Evolutionary conservation across 306 rosid species (phyloP).

Genomic region (Parietaria judaica): DNA sequence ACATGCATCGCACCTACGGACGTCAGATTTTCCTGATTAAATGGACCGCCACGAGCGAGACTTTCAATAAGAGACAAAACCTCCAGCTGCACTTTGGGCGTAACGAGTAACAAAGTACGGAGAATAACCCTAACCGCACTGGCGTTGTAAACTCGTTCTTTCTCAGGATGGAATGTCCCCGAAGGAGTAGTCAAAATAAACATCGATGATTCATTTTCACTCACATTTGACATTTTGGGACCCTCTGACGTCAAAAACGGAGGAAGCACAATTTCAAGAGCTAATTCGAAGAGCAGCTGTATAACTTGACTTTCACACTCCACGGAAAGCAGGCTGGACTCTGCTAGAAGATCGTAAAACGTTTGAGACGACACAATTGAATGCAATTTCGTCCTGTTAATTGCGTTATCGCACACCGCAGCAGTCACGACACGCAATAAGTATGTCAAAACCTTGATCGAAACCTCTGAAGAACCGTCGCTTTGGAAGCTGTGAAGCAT

Average conservation of each 20-base stretch:
- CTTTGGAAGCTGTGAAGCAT: conserved; percentile 92
- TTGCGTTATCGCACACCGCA: conserved; percentile 70
- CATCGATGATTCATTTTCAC: conserved; percentile 40
- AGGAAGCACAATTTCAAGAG: conserved; percentile 82
- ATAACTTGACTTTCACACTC: conserved; percentile 88
- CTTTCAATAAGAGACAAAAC: conserved; percentile 64
- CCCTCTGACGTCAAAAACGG: conserved; percentile 67
- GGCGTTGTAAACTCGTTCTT: conserved; percentile 79
- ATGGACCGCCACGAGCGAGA: conserved; percentile 75
- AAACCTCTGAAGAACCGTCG: conserved; percentile 46
- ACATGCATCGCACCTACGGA: conserved; percentile 61
- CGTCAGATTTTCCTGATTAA: conserved; percentile 87
- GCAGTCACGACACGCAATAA: conserved; percentile 77
- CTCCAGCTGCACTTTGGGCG: conserved; percentile 86
- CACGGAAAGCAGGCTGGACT: conserved; percentile 87
- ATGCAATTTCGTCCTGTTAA: conserved; percentile 76
- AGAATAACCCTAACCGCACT: conserved; percentile 77
- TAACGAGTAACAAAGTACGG: conserved; percentile 65
- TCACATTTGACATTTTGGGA: conserved; percentile 30
- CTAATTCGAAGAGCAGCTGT: conserved; percentile 85
- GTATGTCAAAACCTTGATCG: conserved; percentile 53
- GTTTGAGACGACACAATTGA: conserved; percentile 76
- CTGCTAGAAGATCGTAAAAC: conserved; percentile 80
- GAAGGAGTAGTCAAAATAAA: conserved; percentile 58
- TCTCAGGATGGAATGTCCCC: conserved; percentile 66